These are phyloP conservation scores for Anaeramoeba flamelloides DNA, from an alignment of 78 protist species.

Conservation along the genomic window DNA sequence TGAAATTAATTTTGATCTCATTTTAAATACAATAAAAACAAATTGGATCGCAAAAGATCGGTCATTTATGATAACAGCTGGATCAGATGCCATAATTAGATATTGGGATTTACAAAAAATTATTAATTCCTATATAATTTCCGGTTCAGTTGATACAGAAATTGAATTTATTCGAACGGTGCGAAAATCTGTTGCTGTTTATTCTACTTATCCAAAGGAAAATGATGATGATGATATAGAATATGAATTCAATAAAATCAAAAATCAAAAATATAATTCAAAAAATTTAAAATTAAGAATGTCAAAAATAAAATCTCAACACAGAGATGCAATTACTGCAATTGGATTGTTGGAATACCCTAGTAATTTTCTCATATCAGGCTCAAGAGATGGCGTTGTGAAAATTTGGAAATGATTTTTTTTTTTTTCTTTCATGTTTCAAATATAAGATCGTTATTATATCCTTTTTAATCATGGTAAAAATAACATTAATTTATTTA, in stretches of 20 bases:
- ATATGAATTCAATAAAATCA: background rate
- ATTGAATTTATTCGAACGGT: no score
- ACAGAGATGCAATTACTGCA: background rate
- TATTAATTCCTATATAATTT: background rate
- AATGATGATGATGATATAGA: background rate
- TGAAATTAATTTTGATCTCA: no score
- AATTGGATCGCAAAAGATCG: background rate
- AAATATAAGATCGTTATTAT: no score
- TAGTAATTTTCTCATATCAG: background rate
- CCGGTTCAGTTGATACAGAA: background rate
- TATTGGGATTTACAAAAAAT: background rate
- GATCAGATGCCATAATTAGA: background rate
- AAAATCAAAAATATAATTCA: background rate
- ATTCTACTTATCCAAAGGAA: background rate
- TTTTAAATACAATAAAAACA: background rate
- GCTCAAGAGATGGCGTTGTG: background rate
- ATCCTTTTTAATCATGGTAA: no score
- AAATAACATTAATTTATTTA: no score
- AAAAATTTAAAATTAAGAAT: no score
- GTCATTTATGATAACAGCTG: background rate
- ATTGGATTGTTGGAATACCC: background rate
- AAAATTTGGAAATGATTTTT: no score
- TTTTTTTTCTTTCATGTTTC: no score
- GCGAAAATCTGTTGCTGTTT: background rate
- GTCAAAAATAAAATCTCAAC: no score